Evolutionary conservation across 148 eudicot species (phyloP).

Genomic region (Diospyros kaki): DNA sequence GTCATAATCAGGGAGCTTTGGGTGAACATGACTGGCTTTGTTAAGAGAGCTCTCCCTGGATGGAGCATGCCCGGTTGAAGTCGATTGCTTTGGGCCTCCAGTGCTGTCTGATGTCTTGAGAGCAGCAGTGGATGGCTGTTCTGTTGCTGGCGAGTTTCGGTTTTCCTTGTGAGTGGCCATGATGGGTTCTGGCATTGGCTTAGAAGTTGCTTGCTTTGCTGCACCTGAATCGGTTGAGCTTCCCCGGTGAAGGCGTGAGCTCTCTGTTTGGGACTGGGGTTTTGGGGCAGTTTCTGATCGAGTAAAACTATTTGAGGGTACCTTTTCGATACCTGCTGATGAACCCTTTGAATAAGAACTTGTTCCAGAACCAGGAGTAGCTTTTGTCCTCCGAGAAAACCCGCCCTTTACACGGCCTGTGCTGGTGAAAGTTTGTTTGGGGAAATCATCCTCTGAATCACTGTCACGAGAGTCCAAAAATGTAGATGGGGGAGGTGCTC

Average conservation of each 20-base stretch:
- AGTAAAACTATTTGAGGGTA: conserved; percentile 19
- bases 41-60: conserved; percentile 41
- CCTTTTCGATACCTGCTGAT: conserved; percentile 21
- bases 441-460: conserved; percentile 46
- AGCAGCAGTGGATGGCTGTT: conserved; percentile 23
- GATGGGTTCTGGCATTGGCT: conserved; percentile 26
- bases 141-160: conserved; percentile 24
- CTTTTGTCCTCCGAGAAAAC: conserved; percentile 67
- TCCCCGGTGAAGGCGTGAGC: conserved; percentile 12
- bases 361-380: conserved; percentile 28
- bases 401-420: conserved; percentile 36
- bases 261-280: conserved; percentile 17
- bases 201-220: conserved; percentile 20
- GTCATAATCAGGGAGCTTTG: conserved; percentile 93
- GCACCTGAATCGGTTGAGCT: conserved; percentile 18
- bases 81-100: conserved; percentile 24
- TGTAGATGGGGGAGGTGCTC: conserved; percentile 20
- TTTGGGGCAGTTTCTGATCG: conserved; percentile 21
- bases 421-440: conserved; percentile 21
- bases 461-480: conserved; percentile 41
- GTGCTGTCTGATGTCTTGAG: conserved; percentile 10
- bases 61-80: conserved; percentile 23
- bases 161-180: conserved; percentile 14
- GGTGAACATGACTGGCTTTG: conserved; percentile 89
- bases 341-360: conserved; percentile 24